A percentile compares a stretch with the other conserved stretches of the same genome.
phyloP scores from a whole-genome alignment of 805 yeast species.

The Grigorovia humatica region DNA sequence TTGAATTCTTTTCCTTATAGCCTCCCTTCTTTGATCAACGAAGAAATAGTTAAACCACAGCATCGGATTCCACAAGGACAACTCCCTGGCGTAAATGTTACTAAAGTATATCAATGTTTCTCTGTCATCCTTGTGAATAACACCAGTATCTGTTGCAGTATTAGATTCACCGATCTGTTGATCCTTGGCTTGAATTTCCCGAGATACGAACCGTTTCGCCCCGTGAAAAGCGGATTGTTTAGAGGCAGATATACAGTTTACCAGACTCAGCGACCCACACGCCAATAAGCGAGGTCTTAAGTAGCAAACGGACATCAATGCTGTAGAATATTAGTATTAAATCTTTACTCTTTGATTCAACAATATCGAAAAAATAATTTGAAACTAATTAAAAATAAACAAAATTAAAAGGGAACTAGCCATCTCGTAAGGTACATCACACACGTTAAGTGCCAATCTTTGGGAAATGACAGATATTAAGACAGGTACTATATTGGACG shows the following conservation, averaged over 20 bases:
- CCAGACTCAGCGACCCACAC: too few relatives aligned
- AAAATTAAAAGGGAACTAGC: too few relatives aligned
- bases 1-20: conserved; percentile 32
- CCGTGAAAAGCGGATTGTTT: neutral
- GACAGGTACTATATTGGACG: conserved; percentile 14
- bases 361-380: too few relatives aligned
- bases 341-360: too few relatives aligned
- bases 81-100: conserved; percentile 39
- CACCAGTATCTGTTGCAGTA: conserved; percentile 47
- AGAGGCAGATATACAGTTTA: too few relatives aligned
- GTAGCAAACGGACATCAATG: too few relatives aligned
- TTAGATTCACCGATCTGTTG: conserved; percentile 46
- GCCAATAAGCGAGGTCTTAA: too few relatives aligned
- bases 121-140: conserved; percentile 38
- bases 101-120: conserved; percentile 50
- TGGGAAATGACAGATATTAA: neutral
- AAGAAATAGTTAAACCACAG: conserved; percentile 34
- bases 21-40: conserved; percentile 29
- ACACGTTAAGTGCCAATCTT: too few relatives aligned
- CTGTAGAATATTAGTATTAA: too few relatives aligned
- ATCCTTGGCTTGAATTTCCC: conserved; percentile 34
- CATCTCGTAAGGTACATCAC: neutral
- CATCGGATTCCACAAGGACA: conserved; percentile 37
- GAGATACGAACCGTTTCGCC: conserved; percentile 26
- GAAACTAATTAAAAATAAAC: too few relatives aligned